Base-by-base conservation (phyloP, 2,329 filamentous ascomycete species). In the Cercospora beticola region DNA sequence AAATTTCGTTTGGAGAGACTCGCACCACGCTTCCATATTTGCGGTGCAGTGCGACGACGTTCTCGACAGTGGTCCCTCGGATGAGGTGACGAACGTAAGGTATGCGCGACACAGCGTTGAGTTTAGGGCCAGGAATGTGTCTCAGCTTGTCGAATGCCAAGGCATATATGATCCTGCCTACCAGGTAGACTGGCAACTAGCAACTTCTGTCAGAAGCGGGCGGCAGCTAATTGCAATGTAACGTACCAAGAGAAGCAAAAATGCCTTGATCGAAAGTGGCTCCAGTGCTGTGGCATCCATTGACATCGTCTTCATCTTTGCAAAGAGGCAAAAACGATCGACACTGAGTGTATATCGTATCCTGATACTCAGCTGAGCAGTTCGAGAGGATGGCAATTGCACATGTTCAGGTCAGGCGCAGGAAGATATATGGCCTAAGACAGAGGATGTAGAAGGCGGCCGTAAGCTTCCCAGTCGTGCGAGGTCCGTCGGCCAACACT, bases 31-130 rank as follows among this genome's bases (percentile, higher is more conserved):
- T 78, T 23, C 83, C 82, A 66, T 82, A 82, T 60, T 77, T 74
- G 10, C 78, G 73, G 61, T 84, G 82, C 2, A 81, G 73, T 2
- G 69, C 49, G 73, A 95, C 85, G 31, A 75, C 67, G 59, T 74
- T 71, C 33, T 74, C 54, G 58, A 71, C 70, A 3, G 74, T 75
- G 10, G 71, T 73, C 3, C 74, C 73, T 46, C 70, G 71, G 8
- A 76, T 23, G 5, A 74, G 60, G 71, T 74, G 70, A 16, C 71
- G 67, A 54, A 74, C 62, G 60, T 73, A 72, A 3, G 76, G 76
- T 9, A 77, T 56, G 7, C 73, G 63, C 14, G 69, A 71, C 6
- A 77, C 6, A 4, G 74, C 73, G 33, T 74, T 75, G 43, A 76
- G 59, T 59, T 78, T 77, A 0, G 83, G 82, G 0, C 83, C 83